Evolutionary conservation across 306 rosid genomes (phyloP), one percentile per base, ranked within the genome.

Genomic region (Alnus glutinosa): DNA sequence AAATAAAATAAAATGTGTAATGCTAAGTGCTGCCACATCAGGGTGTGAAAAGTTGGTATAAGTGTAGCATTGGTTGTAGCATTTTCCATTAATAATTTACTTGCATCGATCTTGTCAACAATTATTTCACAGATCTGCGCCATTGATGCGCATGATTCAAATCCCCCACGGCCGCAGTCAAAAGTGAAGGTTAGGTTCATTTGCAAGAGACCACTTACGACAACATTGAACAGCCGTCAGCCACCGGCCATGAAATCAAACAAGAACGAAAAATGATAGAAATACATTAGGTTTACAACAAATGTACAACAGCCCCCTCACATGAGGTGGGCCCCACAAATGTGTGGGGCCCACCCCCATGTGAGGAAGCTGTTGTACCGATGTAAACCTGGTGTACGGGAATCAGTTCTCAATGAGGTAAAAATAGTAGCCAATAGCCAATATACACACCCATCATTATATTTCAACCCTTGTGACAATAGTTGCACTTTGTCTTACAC

Each of bases 401-500:
- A n/a, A n/a, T n/a, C n/a, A n/a, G n/a, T n/a, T n/a, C n/a, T n/a
- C n/a, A n/a, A 61, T 3, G 16, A 23, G 14, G 50, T 18, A 15
- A 14, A 64, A 14, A 64, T 64, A 32, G 11, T 16, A 75, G 37
- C 37, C 37, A 34, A 34, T 34, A 49, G 73, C 70, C 79, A 64
- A 76, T 62, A 36, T 75, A 75, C 71, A 75, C 68, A 32, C 12
- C 18, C 70, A 12, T 46, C 61, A 50, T 23, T 23, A 23, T 57
- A 46, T 76, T 64, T 32, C 72, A 61, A 75, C 79, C 42, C 69
- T 16, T 30, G n/a, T 34, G 37, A 49, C 50, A 50, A 51, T 18
- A 64, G 74, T 36, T 67, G 44, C 44, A 67, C 50, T 54, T 3
- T 2, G 80, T 77, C 64, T 54, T 69, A 37, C 48, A 30, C 12